Conservation (phyloP, 2,329 filamentous ascomycete species). For the Thermothelomyces thermophilus region DNA sequence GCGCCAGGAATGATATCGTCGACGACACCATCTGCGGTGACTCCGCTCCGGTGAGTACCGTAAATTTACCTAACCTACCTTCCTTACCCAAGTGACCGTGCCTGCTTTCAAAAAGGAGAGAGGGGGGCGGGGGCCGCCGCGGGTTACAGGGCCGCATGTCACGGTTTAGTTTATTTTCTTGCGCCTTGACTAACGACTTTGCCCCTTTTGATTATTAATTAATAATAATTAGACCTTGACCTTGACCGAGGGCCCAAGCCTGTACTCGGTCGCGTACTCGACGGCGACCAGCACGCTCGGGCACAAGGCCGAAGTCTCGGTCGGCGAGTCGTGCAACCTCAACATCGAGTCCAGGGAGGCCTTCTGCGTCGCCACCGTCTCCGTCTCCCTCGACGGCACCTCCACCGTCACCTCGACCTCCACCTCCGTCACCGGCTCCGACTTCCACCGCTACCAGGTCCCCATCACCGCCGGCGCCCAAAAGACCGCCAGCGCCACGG, state of each 20-base stretch:
- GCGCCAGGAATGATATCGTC: neutral
- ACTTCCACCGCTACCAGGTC: neutral
- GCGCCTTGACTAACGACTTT: too few species aligned
- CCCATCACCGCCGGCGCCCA: constrained; percentile 3
- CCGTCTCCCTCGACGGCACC: neutral
- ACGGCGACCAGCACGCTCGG: neutral
- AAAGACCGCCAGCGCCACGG: neutral
- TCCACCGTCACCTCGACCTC: neutral
- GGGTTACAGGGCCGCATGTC: too few species aligned
- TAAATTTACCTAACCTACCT: too few species aligned
- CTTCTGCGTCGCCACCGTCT: neutral
- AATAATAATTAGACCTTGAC: neutral
- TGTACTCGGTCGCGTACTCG: neutral
- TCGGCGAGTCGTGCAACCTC: neutral
- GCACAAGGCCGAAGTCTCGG: neutral
- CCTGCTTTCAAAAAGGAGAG: too few species aligned
- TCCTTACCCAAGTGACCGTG: too few species aligned
- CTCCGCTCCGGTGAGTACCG: neutral
- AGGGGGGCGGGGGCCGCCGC: too few species aligned
- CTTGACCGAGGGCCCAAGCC: neutral
- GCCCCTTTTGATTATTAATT: too few species aligned
- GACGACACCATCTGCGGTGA: neutral
- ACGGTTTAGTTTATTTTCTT: too few species aligned
- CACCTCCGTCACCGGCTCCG: neutral
- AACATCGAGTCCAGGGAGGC: too few species aligned